Conservation (phyloP, 2,329 filamentous ascomycete species). For the Atkinsonella hypoxylon region DNA sequence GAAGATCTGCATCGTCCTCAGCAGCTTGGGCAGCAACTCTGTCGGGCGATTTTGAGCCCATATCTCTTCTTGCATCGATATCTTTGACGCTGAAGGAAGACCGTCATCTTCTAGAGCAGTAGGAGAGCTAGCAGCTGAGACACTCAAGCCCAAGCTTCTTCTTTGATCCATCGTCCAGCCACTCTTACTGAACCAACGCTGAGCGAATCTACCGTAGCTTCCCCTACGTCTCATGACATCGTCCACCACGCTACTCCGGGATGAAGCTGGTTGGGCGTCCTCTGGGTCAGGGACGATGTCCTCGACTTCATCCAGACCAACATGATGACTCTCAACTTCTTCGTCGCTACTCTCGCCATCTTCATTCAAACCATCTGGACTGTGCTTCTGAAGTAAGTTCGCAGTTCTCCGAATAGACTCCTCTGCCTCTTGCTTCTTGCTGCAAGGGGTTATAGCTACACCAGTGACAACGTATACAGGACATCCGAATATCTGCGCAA, state of each 20-base stretch:
- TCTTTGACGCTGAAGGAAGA: constrained; percentile 12
- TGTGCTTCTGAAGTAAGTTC: constrained; percentile 25
- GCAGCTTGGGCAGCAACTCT: constrained; percentile 65
- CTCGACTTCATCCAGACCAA: constrained; percentile 32
- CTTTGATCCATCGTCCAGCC: constrained; percentile 67
- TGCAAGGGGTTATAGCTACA: constrained; percentile 79
- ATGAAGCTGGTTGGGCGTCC: constrained; percentile 20
- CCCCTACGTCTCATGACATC: constrained; percentile 79
- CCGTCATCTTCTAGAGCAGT: constrained; percentile 10
- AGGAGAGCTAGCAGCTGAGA: constrained; percentile 14
- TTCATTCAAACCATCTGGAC: constrained; percentile 28
- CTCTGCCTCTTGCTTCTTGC: constrained; percentile 61
- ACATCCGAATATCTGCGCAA: constrained; percentile 72
- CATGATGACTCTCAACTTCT: constrained; percentile 23
- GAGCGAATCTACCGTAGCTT: constrained; percentile 78
- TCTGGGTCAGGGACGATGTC: constrained; percentile 23
- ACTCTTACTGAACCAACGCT: constrained; percentile 80
- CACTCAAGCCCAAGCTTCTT: constrained; percentile 56
- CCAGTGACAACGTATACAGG: constrained; percentile 82
- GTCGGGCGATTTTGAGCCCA: constrained; percentile 18
- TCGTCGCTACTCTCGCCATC: constrained; percentile 38
- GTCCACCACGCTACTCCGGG: constrained; percentile 60
- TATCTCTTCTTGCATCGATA: constrained; percentile 29
- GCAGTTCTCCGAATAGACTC: constrained; percentile 55
- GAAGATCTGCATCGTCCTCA: constrained; percentile 73